phyloP scores from a whole-genome alignment of 2,329 filamentous ascomycete species.

The Aspergillus tubingensis region DNA sequence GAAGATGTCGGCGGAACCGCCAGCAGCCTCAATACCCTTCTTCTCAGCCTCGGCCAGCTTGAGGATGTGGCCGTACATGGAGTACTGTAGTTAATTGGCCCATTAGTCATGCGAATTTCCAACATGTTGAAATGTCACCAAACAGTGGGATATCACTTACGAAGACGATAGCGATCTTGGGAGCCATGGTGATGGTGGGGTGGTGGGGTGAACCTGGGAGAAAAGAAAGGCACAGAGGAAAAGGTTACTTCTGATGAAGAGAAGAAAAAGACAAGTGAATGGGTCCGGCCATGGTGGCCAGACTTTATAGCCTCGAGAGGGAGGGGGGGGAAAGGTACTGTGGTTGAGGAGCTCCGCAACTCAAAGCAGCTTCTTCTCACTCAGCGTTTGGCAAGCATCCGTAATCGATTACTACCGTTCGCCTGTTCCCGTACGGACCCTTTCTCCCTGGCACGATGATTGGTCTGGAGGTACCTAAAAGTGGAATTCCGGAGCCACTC shows the following conservation, averaged over 20 bases:
- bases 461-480: neutral
- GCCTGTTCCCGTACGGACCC: neutral
- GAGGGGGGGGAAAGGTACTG: too few species aligned
- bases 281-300: neutral
- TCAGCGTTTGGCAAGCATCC: conserved; percentile 9
- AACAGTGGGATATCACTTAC: conserved; percentile 54
- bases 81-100: conserved; percentile 63
- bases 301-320: conserved; percentile 6
- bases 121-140: neutral
- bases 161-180: conserved; percentile 88
- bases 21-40: conserved; percentile 83
- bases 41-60: conserved; percentile 86
- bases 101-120: conserved; percentile 7
- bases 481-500: neutral
- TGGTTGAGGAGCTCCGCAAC: neutral
- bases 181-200: conserved; percentile 66
- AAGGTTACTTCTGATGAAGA: neutral
- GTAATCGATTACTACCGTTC: conserved; percentile 5
- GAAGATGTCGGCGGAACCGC: conserved; percentile 78
- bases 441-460: neutral
- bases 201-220: conserved; percentile 1
- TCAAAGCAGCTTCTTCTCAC: neutral
- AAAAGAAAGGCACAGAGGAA: neutral
- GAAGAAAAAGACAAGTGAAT: neutral
- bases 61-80: conserved; percentile 89